Evolutionary conservation across 2,329 filamentous ascomycete species (phyloP).

Genomic region (Colletotrichum plurivorum): DNA sequence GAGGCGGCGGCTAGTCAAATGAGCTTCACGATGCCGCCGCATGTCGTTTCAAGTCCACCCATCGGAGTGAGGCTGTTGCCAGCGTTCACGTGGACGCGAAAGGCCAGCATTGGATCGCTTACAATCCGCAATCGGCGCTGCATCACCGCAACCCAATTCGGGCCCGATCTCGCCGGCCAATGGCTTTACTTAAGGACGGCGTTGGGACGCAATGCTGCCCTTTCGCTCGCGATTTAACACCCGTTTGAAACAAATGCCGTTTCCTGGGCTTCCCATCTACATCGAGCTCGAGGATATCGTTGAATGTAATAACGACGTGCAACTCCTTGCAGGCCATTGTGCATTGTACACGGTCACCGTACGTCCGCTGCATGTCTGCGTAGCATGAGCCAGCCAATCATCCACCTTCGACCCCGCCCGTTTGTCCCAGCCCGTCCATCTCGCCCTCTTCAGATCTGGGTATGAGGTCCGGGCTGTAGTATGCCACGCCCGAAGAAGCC

Average conservation of each 20-base stretch:
- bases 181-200: conserved; percentile 33
- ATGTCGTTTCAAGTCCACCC: conserved; percentile 29
- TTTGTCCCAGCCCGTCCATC: conserved; percentile 24
- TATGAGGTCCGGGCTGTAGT: conserved; percentile 30
- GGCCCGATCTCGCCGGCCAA: conserved; percentile 38
- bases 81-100: conserved; percentile 34
- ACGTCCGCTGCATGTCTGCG: conserved; percentile 32
- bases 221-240: background rate
- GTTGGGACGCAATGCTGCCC: conserved; percentile 17
- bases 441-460: conserved; percentile 13
- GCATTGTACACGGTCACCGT: conserved; percentile 6
- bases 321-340: conserved; percentile 2
- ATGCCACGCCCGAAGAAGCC: conserved; percentile 61
- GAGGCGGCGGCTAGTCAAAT: conserved; percentile 30
- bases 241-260: background rate
- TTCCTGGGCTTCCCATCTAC: background rate
- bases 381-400: conserved; percentile 38
- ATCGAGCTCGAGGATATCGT: conserved; percentile 6
- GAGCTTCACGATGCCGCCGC: conserved; percentile 37
- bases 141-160: conserved; percentile 40
- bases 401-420: conserved; percentile 31
- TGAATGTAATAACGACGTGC: conserved; percentile 13
- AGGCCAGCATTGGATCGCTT: conserved; percentile 37
- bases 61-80: conserved; percentile 36
- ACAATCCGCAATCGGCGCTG: conserved; percentile 40